phyloP scores from a whole-genome alignment of 2,329 filamentous ascomycete genomes.

The Aspergillus novoparasiticus region DNA sequence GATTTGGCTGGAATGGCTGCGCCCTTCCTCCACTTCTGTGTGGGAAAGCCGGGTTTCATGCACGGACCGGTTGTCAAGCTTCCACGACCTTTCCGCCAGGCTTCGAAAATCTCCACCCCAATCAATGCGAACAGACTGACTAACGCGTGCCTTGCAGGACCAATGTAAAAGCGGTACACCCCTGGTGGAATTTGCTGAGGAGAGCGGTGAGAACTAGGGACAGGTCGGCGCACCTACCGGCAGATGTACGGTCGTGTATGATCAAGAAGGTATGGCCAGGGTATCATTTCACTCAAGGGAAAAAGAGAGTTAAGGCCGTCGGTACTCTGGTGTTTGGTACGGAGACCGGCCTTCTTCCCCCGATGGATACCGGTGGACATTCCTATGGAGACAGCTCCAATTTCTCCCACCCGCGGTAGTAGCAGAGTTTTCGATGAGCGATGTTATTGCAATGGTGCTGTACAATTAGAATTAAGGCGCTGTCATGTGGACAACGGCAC shows the following conservation, averaged over 20 bases:
- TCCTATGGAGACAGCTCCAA: background rate
- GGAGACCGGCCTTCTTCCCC: background rate
- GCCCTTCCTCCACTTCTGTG: background rate
- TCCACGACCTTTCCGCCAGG: conserved; percentile 17
- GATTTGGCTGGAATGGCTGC: conserved; percentile 5
- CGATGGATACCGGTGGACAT: background rate
- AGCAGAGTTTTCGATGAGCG: background rate
- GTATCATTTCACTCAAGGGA: background rate
- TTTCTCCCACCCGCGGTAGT: background rate
- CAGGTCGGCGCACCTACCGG: background rate
- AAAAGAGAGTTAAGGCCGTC: background rate
- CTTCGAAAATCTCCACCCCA: conserved; percentile 17
- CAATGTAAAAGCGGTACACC: conserved; percentile 78
- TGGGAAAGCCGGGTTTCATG: conserved; percentile 5
- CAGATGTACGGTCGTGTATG: background rate
- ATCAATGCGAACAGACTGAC: conserved; percentile 9
- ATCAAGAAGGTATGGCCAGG: background rate
- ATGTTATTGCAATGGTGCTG: background rate
- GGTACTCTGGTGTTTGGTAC: background rate
- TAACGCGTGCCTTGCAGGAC: conserved; percentile 55
- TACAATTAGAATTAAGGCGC: background rate
- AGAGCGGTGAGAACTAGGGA: conserved; percentile 19
- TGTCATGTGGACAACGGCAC: conserved; percentile 6
- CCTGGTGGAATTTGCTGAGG: conserved; percentile 71
- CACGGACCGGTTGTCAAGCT: conserved; percentile 14